Base-by-base conservation (phyloP, 2,329 filamentous ascomycete genomes). In the Mycocentrospora acerina region DNA sequence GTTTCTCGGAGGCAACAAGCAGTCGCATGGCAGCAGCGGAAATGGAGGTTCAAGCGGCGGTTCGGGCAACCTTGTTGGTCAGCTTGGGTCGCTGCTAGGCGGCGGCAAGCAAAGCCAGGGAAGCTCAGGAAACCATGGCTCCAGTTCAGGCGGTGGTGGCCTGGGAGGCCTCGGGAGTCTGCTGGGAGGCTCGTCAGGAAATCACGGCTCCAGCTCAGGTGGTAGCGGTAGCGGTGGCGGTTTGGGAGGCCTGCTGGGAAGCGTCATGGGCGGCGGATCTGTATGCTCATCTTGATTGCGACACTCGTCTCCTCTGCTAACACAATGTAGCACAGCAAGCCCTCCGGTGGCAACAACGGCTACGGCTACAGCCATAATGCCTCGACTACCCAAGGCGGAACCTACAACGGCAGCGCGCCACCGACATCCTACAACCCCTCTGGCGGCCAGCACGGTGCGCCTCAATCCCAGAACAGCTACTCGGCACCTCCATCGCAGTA, bases 331-430 rank as follows among this genome's bases (percentile, higher is more conserved):
- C 59, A 64, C 27, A 56, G 49, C 48, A 62, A 64, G 44, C 70
- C 71, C 43, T 75, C 46, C 7, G 9, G 19, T 9, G 19, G 19
- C 19, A 53, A 55, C 32, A 54, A 42, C 51, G 78, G 76, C 43
- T 66, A 81, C 48, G 79, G 76, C 57, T 88, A 79, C 59, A 83
- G 66, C 72, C 19, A 79, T 75, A 40, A 70, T 76, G 63, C 72
- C 3, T 76, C 75, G 29, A 71, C 76, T 15, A 53, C 56, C 3
- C 55, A 57, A 29, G 62, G 74, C 45, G 76, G 78, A 29, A 72
- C 74, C 25, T 88, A 86, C 62, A 76, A 71, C 44, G 83, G 82
- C 38, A 73, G 78, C 40, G 80, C 82, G 26, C 84, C 84, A 10
- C 78, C 80, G n/a, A 65, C 75, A 11, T 76, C 79, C 6, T 84